Evolutionary conservation across 2,329 filamentous ascomycete genomes (phyloP).

Genomic region (Diaporthe vexans): DNA sequence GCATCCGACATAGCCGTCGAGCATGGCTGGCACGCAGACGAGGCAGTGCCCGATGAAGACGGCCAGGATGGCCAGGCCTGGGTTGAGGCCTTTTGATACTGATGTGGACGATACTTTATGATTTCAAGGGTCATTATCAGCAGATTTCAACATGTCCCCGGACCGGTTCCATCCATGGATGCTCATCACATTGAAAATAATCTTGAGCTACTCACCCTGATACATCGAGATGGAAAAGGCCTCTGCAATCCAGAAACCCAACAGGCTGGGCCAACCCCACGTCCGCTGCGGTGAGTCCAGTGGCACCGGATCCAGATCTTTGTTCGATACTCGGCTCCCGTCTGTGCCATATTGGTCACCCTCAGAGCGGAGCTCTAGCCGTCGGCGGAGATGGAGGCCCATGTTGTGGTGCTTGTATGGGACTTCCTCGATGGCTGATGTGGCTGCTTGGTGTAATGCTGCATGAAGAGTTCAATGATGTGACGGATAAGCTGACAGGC

Average conservation of each 20-base stretch:
- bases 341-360: background rate
- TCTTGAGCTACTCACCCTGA: conserved; percentile 1
- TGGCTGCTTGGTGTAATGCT: background rate
- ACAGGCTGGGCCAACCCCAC: conserved; percentile 33
- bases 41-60: conserved; percentile 70
- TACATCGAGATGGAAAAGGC: conserved; percentile 37
- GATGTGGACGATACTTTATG: conserved; percentile 25
- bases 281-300: conserved; percentile 28
- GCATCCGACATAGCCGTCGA: conserved; percentile 63
- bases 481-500: background rate
- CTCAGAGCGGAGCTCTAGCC: conserved; percentile 29
- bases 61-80: conserved; percentile 31
- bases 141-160: background rate
- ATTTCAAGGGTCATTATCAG: background rate
- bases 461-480: background rate
- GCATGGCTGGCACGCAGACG: conserved; percentile 66
- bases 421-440: background rate
- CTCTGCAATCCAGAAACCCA: conserved; percentile 35
- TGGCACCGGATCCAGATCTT: conserved; percentile 32
- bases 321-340: conserved; percentile 14
- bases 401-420: background rate
- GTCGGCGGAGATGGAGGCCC: conserved; percentile 26
- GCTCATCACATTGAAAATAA: too few species aligned
- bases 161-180: background rate
- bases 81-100: conserved; percentile 33